Evolutionary conservation across 306 rosid genomes (phyloP).

Genomic region (Herpetospermum pedunculosum): DNA sequence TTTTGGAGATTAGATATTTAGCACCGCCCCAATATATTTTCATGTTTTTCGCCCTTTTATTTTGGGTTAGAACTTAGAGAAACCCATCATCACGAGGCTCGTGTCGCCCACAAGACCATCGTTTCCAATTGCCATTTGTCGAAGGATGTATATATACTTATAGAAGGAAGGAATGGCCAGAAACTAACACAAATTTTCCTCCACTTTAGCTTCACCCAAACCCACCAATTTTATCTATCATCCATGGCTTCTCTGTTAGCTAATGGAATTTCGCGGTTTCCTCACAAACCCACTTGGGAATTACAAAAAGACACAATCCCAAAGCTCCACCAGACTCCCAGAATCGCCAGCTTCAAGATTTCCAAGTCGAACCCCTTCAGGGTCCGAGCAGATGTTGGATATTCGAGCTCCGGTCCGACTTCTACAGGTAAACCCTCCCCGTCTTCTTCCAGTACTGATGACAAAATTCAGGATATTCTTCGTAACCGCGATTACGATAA

Average conservation of each 20-base stretch:
- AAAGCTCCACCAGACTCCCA: slow-evolving; percentile 21
- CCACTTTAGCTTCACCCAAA: not conserved
- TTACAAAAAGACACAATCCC: slow-evolving; percentile 17
- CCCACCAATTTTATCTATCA: slow-evolving; percentile 4
- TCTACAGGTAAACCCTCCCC: slow-evolving; percentile 26
- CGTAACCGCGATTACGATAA: slow-evolving; percentile 67
- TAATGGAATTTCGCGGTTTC: slow-evolving; percentile 46
- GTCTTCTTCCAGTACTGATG: slow-evolving; percentile 26
- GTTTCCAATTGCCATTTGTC: not conserved
- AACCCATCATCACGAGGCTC: not conserved
- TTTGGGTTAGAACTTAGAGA: too few relatives aligned
- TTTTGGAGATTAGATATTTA: too few relatives aligned
- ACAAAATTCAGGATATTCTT: slow-evolving; percentile 64
- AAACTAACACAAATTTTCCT: not conserved
- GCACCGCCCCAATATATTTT: too few relatives aligned
- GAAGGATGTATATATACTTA: too few relatives aligned
- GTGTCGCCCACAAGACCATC: slow-evolving; percentile 9
- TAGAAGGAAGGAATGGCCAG: not conserved
- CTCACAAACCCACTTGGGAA: slow-evolving; percentile 37
- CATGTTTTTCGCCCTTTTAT: not conserved
- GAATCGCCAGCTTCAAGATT: slow-evolving; percentile 12
- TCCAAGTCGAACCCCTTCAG: slow-evolving; percentile 18
- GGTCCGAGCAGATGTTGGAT: slow-evolving; percentile 50
- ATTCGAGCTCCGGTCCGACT: slow-evolving; percentile 8
- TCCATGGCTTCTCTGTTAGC: slow-evolving; percentile 66